Evolutionary conservation across 2,329 filamentous ascomycete genomes (phyloP).

Genomic region (Monosporascus sp.): DNA sequence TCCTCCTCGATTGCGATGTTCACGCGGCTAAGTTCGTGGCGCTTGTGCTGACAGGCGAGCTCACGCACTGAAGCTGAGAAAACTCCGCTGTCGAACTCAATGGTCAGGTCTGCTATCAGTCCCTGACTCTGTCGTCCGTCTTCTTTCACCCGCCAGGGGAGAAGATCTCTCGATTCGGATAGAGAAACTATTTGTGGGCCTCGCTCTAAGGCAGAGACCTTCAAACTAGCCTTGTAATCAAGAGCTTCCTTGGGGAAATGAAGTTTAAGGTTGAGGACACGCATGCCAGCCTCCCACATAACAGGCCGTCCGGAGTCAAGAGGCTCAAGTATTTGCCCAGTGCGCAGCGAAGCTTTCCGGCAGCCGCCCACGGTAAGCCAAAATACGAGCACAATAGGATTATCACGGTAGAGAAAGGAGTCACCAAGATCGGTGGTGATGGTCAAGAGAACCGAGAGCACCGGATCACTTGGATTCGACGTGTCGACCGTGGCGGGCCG

Average conservation of each 20-base stretch:
- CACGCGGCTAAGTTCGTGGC: slow-evolving; percentile 20
- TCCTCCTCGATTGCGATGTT: slow-evolving; percentile 47
- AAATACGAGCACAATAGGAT: slow-evolving; percentile 35
- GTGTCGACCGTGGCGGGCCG: slow-evolving; percentile 37
- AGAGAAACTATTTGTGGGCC: neutral
- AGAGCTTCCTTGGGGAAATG: slow-evolving; percentile 5
- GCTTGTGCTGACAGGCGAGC: slow-evolving; percentile 16
- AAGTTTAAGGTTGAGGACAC: slow-evolving; percentile 32
- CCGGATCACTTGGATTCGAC: slow-evolving; percentile 11
- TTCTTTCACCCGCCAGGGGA: neutral
- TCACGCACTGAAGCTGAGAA: slow-evolving; percentile 3
- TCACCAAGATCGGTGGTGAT: slow-evolving; percentile 56
- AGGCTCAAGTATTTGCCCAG: slow-evolving; percentile 27
- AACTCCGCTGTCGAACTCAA: neutral
- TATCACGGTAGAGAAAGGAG: slow-evolving; percentile 42
- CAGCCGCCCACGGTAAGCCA: neutral
- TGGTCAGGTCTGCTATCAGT: slow-evolving; percentile 1
- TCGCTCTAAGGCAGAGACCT: neutral
- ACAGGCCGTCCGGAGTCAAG: neutral
- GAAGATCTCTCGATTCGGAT: neutral
- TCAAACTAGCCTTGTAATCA: neutral
- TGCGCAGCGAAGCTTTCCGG: slow-evolving; percentile 11
- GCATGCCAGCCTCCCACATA: slow-evolving; percentile 30
- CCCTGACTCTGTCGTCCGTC: neutral
- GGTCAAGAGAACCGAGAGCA: slow-evolving; percentile 39